Conservation (phyloP, 208 protist species). For the Leishmania martiniquensis region DNA sequence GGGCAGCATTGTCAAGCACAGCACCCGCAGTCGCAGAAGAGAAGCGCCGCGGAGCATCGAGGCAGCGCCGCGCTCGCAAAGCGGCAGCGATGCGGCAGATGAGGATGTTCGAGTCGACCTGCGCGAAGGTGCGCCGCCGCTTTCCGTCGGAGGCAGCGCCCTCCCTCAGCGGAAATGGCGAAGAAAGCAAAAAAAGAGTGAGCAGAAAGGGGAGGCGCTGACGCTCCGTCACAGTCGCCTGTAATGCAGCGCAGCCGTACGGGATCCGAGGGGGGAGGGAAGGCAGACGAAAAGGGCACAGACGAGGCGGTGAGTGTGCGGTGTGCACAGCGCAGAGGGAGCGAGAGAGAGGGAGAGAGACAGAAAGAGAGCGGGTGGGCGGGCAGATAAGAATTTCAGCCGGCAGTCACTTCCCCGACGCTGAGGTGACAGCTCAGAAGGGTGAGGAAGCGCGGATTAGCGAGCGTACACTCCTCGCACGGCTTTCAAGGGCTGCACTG, state of each 20-base stretch:
- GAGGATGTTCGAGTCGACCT: neutral
- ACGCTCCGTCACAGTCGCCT: neutral
- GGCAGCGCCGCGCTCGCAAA: neutral
- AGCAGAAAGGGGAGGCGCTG: neutral
- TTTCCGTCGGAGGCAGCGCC: neutral
- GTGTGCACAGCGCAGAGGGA: neutral
- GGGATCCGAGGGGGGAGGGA: neutral
- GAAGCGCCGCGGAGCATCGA: slow-evolving; percentile 25
- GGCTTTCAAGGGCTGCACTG: too few relatives aligned
- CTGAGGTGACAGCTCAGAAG: neutral
- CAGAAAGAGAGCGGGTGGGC: too few relatives aligned
- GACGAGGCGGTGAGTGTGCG: neutral
- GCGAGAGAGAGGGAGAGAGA: too few relatives aligned
- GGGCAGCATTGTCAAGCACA: slow-evolving; percentile 75
- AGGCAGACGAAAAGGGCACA: neutral
- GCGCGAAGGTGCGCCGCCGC: neutral
- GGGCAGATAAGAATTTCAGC: neutral
- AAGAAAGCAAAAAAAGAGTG: too few relatives aligned
- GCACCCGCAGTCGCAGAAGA: slow-evolving; percentile 42
- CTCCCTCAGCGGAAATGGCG: too few relatives aligned
- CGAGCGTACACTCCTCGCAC: neutral
- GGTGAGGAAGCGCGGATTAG: neutral
- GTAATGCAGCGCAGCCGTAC: neutral
- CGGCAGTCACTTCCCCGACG: neutral
- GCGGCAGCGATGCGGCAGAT: neutral